Evolutionary conservation across 1,139 yeast species (phyloP).

Genomic region (Meyerozyma guilliermondii): DNA sequence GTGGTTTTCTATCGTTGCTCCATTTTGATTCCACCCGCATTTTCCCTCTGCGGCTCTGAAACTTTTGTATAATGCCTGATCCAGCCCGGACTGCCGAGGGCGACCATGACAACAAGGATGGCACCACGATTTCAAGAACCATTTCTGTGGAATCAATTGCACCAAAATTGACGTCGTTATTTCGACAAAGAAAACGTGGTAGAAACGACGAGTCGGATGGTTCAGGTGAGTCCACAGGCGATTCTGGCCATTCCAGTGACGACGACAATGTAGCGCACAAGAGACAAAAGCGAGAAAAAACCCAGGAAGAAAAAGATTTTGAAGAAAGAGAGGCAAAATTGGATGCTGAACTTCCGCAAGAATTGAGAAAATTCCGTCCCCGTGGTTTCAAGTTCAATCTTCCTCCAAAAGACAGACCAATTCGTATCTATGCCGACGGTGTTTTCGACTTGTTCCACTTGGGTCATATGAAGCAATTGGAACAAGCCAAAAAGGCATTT

Average conservation of each 20-base stretch:
- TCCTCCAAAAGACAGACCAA: constrained; percentile 84
- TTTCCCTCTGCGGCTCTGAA: background rate
- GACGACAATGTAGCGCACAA: constrained; percentile 8
- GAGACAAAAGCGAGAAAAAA: constrained; percentile 21
- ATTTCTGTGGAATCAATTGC: constrained; percentile 41
- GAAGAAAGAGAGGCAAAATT: constrained; percentile 48
- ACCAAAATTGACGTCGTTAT: constrained; percentile 34
- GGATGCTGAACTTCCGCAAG: constrained; percentile 58
- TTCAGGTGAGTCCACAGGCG: constrained; percentile 4
- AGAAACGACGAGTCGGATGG: constrained; percentile 15
- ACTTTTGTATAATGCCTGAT: background rate
- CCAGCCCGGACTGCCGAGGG: background rate
- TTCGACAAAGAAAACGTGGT: constrained; percentile 30
- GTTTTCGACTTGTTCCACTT: constrained; percentile 93
- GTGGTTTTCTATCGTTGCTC: background rate
- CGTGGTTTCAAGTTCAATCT: constrained; percentile 63
- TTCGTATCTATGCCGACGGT: constrained; percentile 94
- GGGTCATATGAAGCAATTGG: constrained; percentile 96
- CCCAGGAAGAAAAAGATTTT: constrained; percentile 33
- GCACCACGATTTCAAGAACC: constrained; percentile 22
- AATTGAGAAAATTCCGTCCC: constrained; percentile 67
- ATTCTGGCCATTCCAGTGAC: constrained; percentile 1
- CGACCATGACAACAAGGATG: constrained; percentile 1
- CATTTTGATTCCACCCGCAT: background rate
- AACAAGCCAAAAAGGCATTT: constrained; percentile 92